These are phyloP conservation scores for Achaetomium macrosporum DNA, from an alignment of 2,329 filamentous ascomycete species.

Conservation along the genomic window DNA sequence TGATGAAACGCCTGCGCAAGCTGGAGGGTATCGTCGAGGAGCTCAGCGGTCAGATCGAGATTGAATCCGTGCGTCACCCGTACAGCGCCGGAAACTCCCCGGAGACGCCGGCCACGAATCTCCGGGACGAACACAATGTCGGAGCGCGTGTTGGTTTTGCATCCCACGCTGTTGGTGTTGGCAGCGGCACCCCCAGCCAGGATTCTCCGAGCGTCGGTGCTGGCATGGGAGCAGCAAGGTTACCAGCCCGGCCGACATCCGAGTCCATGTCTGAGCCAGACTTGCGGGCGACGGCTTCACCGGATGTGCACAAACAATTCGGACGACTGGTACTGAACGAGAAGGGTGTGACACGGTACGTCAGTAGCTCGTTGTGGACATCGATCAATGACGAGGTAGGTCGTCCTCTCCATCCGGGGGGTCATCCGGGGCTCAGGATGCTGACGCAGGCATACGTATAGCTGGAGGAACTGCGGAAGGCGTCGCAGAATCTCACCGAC, in stretches of 20 bases:
- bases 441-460: constrained; percentile 17
- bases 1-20: constrained; percentile 66
- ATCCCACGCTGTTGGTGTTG: not conserved
- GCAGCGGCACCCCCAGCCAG: constrained; percentile 18
- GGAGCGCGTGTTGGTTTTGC: not conserved
- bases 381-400: constrained; percentile 67
- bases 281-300: constrained; percentile 23
- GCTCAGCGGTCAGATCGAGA: constrained; percentile 57
- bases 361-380: constrained; percentile 72
- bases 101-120: constrained; percentile 25
- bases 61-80: constrained; percentile 40
- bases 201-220: constrained; percentile 18
- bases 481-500: constrained; percentile 44
- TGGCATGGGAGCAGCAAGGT: not conserved
- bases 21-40: constrained; percentile 72
- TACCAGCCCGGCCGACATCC: constrained; percentile 18
- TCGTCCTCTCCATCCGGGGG: not conserved
- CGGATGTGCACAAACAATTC: constrained; percentile 48
- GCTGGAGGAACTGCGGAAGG: constrained; percentile 43
- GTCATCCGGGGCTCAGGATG: not conserved
- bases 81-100: constrained; percentile 34
- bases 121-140: constrained; percentile 23
- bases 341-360: constrained; percentile 61
- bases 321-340: constrained; percentile 67
- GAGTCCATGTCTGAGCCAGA: constrained; percentile 19